Conservation (phyloP, 495 filamentous ascomycete genomes). For the Penicillium coprophilum region DNA sequence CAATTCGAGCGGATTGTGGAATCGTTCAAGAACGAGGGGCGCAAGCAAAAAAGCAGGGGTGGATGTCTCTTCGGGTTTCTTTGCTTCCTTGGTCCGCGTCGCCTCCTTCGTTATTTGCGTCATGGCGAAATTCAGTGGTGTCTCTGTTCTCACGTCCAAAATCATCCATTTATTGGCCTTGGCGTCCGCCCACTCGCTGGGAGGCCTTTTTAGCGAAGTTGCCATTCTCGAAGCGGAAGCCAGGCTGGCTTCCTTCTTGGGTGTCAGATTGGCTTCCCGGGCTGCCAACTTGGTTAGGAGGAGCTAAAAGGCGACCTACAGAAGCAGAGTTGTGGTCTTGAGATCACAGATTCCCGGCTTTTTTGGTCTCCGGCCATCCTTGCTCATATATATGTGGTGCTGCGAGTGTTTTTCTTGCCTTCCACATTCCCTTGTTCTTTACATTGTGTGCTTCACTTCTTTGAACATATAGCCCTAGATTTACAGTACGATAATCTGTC, state of each 20-base stretch:
- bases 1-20: slow-evolving; percentile 42
- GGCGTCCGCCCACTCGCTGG: slow-evolving; percentile 19
- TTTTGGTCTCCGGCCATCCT: not conserved
- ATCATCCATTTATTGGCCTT: slow-evolving; percentile 27
- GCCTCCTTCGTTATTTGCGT: slow-evolving; percentile 9
- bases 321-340: slow-evolving; percentile 33
- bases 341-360: not conserved
- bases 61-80: slow-evolving; percentile 16
- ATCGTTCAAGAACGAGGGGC: slow-evolving; percentile 27
- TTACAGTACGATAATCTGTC: not conserved
- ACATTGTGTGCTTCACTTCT: not conserved
- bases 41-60: slow-evolving; percentile 20
- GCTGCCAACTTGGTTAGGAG: slow-evolving; percentile 10
- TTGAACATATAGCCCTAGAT: not conserved
- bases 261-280: slow-evolving; percentile 5
- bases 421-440: not conserved
- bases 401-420: not conserved
- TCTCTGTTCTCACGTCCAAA: slow-evolving; percentile 11
- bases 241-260: slow-evolving; percentile 17
- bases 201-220: slow-evolving; percentile 14
- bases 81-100: slow-evolving; percentile 4
- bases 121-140: slow-evolving; percentile 14
- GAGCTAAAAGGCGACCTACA: slow-evolving; percentile 8
- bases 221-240: slow-evolving; percentile 6
- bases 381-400: not conserved